phyloP scores from a whole-genome alignment of 2,329 filamentous ascomycete species.

The Coniochaeta sp. region DNA sequence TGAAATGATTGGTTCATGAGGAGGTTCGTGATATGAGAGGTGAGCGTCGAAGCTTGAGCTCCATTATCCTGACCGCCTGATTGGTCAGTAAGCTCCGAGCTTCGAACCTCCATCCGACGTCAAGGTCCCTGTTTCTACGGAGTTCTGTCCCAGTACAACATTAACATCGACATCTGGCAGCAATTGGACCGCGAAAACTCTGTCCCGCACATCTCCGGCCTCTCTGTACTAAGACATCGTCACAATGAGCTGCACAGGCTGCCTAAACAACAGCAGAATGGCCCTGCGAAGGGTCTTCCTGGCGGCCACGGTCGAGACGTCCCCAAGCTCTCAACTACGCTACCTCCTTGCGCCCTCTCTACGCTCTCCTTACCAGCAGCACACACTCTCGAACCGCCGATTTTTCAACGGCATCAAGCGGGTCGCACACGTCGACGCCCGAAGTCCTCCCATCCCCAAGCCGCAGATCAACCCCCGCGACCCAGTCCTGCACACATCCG shows the following conservation, averaged over 20 bases:
- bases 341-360: background rate
- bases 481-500: background rate
- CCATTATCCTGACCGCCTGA: background rate
- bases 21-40: background rate
- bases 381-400: background rate
- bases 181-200: background rate
- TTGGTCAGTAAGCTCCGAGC: conserved; percentile 1
- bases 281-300: background rate
- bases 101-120: background rate
- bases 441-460: background rate
- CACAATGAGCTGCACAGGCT: background rate
- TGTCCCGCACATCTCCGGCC: background rate
- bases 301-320: background rate
- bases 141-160: background rate
- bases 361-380: background rate
- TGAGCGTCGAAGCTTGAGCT: background rate
- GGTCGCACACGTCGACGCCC: background rate
- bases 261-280: background rate
- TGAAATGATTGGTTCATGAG: background rate
- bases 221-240: background rate
- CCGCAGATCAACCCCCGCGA: background rate
- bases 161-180: background rate
- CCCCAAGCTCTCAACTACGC: background rate
- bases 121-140: background rate
- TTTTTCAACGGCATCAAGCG: background rate